Evolutionary conservation across 306 rosid genomes (phyloP).

Genomic region (Gillenia trifoliata): DNA sequence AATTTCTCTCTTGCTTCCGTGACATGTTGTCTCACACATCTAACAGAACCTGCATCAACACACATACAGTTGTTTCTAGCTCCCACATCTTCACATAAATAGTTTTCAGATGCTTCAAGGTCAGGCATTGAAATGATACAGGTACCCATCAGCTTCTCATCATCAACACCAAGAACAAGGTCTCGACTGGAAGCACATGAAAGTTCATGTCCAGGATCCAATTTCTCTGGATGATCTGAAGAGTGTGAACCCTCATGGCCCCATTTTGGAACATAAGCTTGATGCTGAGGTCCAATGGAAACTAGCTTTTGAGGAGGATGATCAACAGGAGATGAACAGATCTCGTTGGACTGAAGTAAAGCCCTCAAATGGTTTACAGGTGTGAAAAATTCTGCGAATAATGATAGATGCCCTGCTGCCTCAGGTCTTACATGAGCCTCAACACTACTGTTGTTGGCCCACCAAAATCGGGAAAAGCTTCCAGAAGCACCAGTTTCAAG

Average conservation of each 20-base stretch:
- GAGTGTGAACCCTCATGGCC: constrained; percentile 18
- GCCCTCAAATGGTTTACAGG: constrained; percentile 14
- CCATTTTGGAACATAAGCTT: constrained; percentile 33
- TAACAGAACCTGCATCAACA: constrained; percentile 27
- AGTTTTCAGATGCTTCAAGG: constrained; percentile 13
- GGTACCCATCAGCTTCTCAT: constrained; percentile 26
- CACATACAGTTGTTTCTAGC: constrained; percentile 22
- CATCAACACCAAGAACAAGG: constrained; percentile 6
- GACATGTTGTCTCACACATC: constrained; percentile 32
- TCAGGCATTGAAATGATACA: constrained; percentile 28
- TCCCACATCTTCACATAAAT: constrained; percentile 7
- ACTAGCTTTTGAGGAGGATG: constrained; percentile 25
- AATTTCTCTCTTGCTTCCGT: constrained; percentile 25
- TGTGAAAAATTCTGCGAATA: constrained; percentile 31
- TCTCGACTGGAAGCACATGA: not conserved
- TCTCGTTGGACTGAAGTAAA: constrained; percentile 20
- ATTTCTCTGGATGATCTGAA: constrained; percentile 1
- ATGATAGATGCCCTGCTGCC: constrained; percentile 29
- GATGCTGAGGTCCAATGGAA: constrained; percentile 36
- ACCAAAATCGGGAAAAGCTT: constrained; percentile 15
- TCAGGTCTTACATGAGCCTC: constrained; percentile 25
- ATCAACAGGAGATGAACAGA: constrained; percentile 17
- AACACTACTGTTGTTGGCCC: constrained; percentile 16
- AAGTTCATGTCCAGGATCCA: not conserved
- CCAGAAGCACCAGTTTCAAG: constrained; percentile 19